Evolutionary conservation across 768 basidiomycete genomes (phyloP).

Genomic region (Suillus luteus): DNA sequence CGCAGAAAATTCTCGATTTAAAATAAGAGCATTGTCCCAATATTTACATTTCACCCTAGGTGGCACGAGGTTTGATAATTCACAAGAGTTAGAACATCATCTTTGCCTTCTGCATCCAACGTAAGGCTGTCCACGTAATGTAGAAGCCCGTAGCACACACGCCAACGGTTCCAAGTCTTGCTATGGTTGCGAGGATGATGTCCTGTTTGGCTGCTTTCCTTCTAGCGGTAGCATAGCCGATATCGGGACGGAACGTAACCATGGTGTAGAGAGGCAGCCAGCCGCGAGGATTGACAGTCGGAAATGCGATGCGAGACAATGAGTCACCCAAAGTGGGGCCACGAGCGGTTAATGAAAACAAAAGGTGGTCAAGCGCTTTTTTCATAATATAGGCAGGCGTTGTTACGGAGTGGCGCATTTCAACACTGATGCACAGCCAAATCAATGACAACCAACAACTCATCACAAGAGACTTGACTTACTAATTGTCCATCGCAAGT

Average conservation of each 20-base stretch:
- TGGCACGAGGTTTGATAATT: slow-evolving; percentile 35
- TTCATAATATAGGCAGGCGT: slow-evolving; percentile 78
- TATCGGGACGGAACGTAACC: slow-evolving; percentile 96
- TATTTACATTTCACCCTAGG: slow-evolving; percentile 28
- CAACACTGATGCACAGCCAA: slow-evolving; percentile 56
- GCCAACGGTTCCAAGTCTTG: slow-evolving; percentile 49
- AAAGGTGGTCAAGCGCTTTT: slow-evolving; percentile 75
- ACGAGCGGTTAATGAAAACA: slow-evolving; percentile 62
- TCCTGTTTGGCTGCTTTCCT: slow-evolving; percentile 71
- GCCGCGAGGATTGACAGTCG: slow-evolving; percentile 59
- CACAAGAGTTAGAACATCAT: slow-evolving; percentile 25
- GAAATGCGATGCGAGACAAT: slow-evolving; percentile 57
- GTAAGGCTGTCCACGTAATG: slow-evolving; percentile 19
- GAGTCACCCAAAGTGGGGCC: slow-evolving; percentile 47
- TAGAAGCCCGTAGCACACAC: slow-evolving; percentile 48
- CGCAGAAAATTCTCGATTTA: slow-evolving; percentile 23
- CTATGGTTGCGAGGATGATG: slow-evolving; percentile 53
- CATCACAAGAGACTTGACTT: slow-evolving; percentile 40
- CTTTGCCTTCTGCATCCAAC: slow-evolving; percentile 26
- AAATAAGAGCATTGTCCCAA: slow-evolving; percentile 21
- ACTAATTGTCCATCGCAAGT: slow-evolving; percentile 98
- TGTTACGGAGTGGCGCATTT: slow-evolving; percentile 93
- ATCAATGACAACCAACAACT: slow-evolving; percentile 29
- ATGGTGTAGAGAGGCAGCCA: slow-evolving; percentile 97
- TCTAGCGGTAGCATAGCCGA: slow-evolving; percentile 84